Evolutionary conservation across 768 basidiomycete genomes (phyloP).

Genomic region (Boletellus emodensis): DNA sequence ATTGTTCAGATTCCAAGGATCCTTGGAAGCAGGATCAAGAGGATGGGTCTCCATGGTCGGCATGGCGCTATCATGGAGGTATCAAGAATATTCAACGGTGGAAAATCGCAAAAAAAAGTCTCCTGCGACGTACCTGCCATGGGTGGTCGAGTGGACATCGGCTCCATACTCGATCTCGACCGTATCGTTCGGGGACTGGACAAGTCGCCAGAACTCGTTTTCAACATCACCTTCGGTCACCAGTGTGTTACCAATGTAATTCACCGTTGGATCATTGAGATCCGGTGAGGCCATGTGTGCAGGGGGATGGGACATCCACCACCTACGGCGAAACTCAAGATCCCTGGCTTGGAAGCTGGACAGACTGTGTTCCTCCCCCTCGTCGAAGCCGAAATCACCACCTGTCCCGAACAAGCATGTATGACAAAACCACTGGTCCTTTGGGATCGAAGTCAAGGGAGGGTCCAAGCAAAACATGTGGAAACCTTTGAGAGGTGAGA

Average conservation of each 20-base stretch:
- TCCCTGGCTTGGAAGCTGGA: slow-evolving; percentile 91
- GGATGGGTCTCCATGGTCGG: slow-evolving; percentile 95
- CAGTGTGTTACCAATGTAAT: slow-evolving; percentile 50
- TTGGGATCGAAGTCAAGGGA: slow-evolving; percentile 78
- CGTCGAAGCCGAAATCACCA: slow-evolving; percentile 96
- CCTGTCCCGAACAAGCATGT: slow-evolving; percentile 88
- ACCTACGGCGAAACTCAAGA: slow-evolving; percentile 79
- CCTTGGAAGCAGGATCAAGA: slow-evolving; percentile 76
- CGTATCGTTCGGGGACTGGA: slow-evolving; percentile 83
- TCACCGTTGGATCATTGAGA: slow-evolving; percentile 49
- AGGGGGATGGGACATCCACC: slow-evolving; percentile 82
- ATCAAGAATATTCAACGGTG: slow-evolving; percentile 25
- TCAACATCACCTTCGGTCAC: slow-evolving; percentile 93
- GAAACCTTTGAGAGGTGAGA: slow-evolving; percentile 57
- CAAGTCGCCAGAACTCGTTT: slow-evolving; percentile 94
- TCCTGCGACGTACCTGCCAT: slow-evolving; percentile 74
- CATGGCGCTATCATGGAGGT: slow-evolving; percentile 63
- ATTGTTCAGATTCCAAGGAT: slow-evolving; percentile 98
- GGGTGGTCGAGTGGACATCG: slow-evolving; percentile 95
- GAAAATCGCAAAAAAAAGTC: slow-evolving; percentile 15
- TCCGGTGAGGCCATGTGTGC: slow-evolving; percentile 28
- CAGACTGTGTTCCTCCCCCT: slow-evolving; percentile 93
- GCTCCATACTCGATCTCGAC: slow-evolving; percentile 99
- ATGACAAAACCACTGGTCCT: slow-evolving; percentile 95
- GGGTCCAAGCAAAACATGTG: slow-evolving; percentile 98